Evolutionary conservation across 495 filamentous ascomycete genomes (phyloP), one percentile per base, ranked within the genome.

Genomic region (Aspergillus diversus): DNA sequence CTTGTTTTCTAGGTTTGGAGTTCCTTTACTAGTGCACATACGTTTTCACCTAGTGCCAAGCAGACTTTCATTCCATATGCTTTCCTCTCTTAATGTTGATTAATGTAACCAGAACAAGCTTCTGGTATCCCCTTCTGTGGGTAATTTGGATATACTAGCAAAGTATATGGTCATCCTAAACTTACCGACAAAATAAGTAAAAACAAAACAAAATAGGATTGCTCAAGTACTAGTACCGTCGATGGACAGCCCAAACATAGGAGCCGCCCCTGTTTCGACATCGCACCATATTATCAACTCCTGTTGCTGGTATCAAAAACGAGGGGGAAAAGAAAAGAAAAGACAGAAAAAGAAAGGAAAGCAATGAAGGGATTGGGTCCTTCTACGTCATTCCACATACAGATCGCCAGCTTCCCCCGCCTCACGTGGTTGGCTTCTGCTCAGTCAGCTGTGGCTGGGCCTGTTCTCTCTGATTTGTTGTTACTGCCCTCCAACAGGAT

Each of bases 381-480:
- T 17, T 33, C 51, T 33, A 54, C 51, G 51, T 54, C 51, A 54
- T 54, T 15, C 33, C 16, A 54, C 51, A 53, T 53, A 13, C 5
- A 32, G 51, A 54, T 54, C 51, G 11, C 16, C 27, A 34, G 12
- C 16, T 54, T 50, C 16, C 47, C 47, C 47, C 47, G 11, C 47
- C 5, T 50, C 47, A 50, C 47, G 47, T 50, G 47, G 16, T 31
- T n/a, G n/a, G n/a, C n/a, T 43, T 43, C 12, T 5, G 39, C 11
- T 50, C 47, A 7, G 47, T 50, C 12, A 11, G 47, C 21, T 12
- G 47, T 50, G 47, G 47, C 47, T 31, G 47, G 11, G n/a, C 27
- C 7, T 9, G 47, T 4, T 15, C 31, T 13, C 15, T 15, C 16
- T 61, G 51, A 61, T 61, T 61, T 50, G 59, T 39, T 48, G 51